Percentiles rank a stretch among this genome's conserved stretches.
These are phyloP conservation scores for Trichoderma orchidacearum DNA, from an alignment of 495 filamentous ascomycete species.

Conservation along the genomic window DNA sequence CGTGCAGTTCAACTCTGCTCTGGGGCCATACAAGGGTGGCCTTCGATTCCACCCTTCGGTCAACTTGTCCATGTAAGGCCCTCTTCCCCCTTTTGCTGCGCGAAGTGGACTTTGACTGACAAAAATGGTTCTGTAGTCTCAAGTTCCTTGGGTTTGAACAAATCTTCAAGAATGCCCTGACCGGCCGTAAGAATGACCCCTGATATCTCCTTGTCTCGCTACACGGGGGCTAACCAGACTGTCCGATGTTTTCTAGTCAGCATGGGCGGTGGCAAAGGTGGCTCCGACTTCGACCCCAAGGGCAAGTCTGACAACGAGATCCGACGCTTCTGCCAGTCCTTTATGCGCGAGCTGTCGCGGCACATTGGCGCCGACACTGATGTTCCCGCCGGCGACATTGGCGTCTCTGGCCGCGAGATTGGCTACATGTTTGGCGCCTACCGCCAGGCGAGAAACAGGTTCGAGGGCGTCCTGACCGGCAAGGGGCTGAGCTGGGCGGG, in stretches of 20 bases:
- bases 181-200: conserved; percentile 55
- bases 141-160: conserved; percentile 99
- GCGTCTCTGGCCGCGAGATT: conserved; percentile 79
- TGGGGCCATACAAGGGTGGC: conserved; percentile 97
- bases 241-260: conserved; percentile 61
- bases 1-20: conserved; percentile 97
- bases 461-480: conserved; percentile 91
- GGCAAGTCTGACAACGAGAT: conserved; percentile 97
- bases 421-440: conserved; percentile 95
- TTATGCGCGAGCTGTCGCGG: conserved; percentile 89
- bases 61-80: conserved; percentile 71
- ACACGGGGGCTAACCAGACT: too few relatives aligned
- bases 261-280: conserved; percentile 98
- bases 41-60: conserved; percentile 92
- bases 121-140: conserved; percentile 29
- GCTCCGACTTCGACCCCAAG: conserved; percentile 98
- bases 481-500: conserved; percentile 93
- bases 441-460: conserved; percentile 73
- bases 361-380: conserved; percentile 97
- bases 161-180: conserved; percentile 99
- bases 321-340: conserved; percentile 89
- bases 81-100: background rate
- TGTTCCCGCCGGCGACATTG: conserved; percentile 90
- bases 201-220: too few relatives aligned
- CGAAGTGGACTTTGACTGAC: background rate